These are phyloP conservation scores for Chaetomium tenue DNA, from an alignment of 495 filamentous ascomycete genomes.

Conservation along the genomic window DNA sequence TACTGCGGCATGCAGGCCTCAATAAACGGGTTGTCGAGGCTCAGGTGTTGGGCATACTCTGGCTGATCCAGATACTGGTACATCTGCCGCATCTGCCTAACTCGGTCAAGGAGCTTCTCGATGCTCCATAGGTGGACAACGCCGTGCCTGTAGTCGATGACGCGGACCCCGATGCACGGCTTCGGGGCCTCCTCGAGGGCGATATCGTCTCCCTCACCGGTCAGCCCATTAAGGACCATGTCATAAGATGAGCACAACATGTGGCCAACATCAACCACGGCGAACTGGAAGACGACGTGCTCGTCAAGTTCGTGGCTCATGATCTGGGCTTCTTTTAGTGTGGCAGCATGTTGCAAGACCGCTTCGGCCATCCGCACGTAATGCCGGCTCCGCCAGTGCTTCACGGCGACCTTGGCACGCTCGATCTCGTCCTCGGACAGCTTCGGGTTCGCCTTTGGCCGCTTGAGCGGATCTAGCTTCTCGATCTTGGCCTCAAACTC, in stretches of 20 bases:
- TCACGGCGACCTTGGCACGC: conserved; percentile 61
- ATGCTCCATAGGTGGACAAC: conserved; percentile 94
- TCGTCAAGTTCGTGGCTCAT: conserved; percentile 98
- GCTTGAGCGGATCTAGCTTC: conserved; percentile 48
- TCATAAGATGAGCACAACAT: conserved; percentile 91
- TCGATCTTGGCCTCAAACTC: conserved; percentile 66
- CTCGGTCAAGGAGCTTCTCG: conserved; percentile 82
- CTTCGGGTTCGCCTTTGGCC: conserved; percentile 56
- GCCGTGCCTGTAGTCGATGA: conserved; percentile 84
- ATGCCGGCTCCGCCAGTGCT: conserved; percentile 78
- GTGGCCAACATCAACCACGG: conserved; percentile 84
- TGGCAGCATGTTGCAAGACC: conserved; percentile 79
- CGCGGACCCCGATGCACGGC: conserved; percentile 86
- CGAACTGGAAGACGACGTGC: conserved; percentile 91
- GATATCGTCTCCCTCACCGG: conserved; percentile 80
- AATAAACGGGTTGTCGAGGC: conserved; percentile 79
- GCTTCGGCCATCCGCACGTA: conserved; percentile 96
- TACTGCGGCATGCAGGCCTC: conserved; percentile 88
- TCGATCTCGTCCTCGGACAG: conserved; percentile 67
- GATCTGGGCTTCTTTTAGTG: conserved; percentile 91
- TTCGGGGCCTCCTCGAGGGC: conserved; percentile 79
- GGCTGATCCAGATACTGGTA: conserved; percentile 94
- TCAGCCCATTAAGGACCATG: conserved; percentile 87
- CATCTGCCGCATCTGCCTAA: conserved; percentile 91
- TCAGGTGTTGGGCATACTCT: conserved; percentile 83